Base-by-base conservation (phyloP, 1,284 basidiomycete genomes). In the Cryptococcus deneoformans region DNA sequence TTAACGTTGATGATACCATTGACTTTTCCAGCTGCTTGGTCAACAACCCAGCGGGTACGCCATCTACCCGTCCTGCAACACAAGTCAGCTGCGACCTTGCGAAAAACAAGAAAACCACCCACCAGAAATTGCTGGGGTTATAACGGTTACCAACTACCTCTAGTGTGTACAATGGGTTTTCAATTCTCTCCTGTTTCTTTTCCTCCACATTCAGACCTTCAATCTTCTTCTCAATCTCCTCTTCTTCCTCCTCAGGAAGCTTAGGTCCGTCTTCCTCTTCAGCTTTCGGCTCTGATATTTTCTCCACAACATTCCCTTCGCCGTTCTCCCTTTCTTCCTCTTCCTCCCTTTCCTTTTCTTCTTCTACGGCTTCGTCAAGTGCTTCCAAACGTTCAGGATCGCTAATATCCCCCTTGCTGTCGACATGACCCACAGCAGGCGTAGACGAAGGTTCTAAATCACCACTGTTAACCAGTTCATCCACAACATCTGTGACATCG, bases 91-190 rank as follows among this genome's bases (percentile, higher is more conserved):
- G 38, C 16, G 12, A 42, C 5, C 6, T 37, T 11, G n/a, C 12
- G 14, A 20, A 46, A 36, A 14, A 16, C 12, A 24, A 37, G 46
- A n/a, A 16, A 34, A 14, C 34, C 39, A 66, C 83, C 61, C 60
- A 90, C 91, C 91, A 96, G 78, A 85, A 96, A 76, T 95, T 96
- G 44, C 83, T 78, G 0, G 90, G 88, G 73, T 94, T 96, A 78
- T 95, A 96, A 70, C 92, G 90, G 78, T 94, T 94, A 12, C 91
- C 89, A 35, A 94, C 91, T 54, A 95, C 81, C 69, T 93, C 89
- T 45, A 95, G 77, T 12, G 83, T 83, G 69, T 86, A 94, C 42
- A 78, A 80, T 11, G 75, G 71, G 56, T 75, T 68, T 12, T 72
- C 68, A 29, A 74, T 50, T 4, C 59, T 60, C 44, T 69, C 58